A percentile compares a stretch with the other conserved stretches of the same genome.
phyloP scores from a whole-genome alignment of 1,139 yeast genomes.

The Suhomyces bokatorum region DNA sequence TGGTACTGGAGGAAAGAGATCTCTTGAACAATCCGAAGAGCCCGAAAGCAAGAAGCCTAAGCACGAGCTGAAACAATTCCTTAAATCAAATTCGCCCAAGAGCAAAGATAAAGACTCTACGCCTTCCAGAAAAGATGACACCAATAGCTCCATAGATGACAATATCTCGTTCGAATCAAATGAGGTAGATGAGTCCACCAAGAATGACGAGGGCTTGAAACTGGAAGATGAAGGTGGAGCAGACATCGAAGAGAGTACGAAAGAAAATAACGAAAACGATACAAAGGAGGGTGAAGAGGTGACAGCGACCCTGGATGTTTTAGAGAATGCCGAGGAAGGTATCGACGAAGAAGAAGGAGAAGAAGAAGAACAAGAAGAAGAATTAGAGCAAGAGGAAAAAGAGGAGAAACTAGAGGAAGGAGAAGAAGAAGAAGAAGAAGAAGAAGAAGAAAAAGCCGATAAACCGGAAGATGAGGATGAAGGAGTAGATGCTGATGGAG shows the following conservation, averaged over 20 bases:
- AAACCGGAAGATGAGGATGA: not conserved
- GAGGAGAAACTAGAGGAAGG: constrained; percentile 9
- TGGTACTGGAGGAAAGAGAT: not conserved
- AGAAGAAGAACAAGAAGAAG: not conserved
- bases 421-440: constrained; percentile 1
- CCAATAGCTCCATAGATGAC: no score
- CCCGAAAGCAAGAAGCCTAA: constrained; percentile 7
- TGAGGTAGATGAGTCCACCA: not conserved
- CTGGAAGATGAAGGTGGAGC: constrained; percentile 14
- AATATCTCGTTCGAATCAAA: no score
- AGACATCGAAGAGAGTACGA: constrained; percentile 10
- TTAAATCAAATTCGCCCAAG: not conserved
- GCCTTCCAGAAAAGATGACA: no score
- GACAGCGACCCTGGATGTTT: not conserved
- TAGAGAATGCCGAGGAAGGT: not conserved
- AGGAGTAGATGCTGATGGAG: not conserved
- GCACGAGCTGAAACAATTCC: not conserved
- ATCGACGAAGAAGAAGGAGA: not conserved
- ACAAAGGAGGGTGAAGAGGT: constrained; percentile 2
- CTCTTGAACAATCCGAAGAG: constrained; percentile 3
- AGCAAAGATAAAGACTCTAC: no score
- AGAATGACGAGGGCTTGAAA: not conserved
- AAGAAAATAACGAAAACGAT: constrained; percentile 6
- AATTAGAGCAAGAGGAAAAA: constrained; percentile 8
- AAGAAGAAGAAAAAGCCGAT: not conserved